Conservation (phyloP, 2,329 filamentous ascomycete genomes). For the Epicoccum nigrum region DNA sequence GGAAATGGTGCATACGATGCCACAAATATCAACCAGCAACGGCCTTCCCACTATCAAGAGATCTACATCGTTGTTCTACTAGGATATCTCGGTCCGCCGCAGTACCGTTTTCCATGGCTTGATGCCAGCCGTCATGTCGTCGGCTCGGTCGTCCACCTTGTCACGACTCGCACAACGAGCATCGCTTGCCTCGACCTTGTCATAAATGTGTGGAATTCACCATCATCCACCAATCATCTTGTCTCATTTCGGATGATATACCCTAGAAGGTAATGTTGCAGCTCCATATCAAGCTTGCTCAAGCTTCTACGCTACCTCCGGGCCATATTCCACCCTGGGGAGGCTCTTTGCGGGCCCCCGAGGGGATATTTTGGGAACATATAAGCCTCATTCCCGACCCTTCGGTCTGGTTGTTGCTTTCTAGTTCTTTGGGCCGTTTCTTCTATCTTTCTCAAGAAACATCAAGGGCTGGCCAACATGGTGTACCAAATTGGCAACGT, state of each 20-base stretch:
- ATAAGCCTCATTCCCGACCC: conserved; percentile 20
- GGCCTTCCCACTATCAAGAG: neutral
- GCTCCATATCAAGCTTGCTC: conserved; percentile 15
- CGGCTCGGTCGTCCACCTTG: conserved; percentile 4
- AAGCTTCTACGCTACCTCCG: conserved; percentile 24
- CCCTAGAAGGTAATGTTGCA: conserved; percentile 25
- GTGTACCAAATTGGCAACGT: conserved; percentile 59
- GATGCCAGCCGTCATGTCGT: conserved; percentile 6
- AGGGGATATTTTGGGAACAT: conserved; percentile 6
- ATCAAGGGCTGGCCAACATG: no score
- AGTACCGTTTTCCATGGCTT: conserved; percentile 3
- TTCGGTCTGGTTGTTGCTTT: conserved; percentile 1
- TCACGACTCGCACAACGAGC: conserved; percentile 26
- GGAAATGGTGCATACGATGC: neutral
- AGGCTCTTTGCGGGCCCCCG: conserved; percentile 5
- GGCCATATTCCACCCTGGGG: conserved; percentile 12
- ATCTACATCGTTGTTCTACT: neutral
- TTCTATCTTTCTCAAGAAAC: neutral
- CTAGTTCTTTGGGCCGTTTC: conserved; percentile 9
- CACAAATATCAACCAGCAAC: neutral
- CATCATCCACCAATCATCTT: conserved; percentile 20
- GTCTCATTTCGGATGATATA: conserved; percentile 24
- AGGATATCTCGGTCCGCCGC: neutral
- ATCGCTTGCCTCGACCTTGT: conserved; percentile 23
- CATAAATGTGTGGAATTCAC: conserved; percentile 21